Conservation (phyloP, 768 basidiomycete species). For the Dioszegia aurantiaca region DNA sequence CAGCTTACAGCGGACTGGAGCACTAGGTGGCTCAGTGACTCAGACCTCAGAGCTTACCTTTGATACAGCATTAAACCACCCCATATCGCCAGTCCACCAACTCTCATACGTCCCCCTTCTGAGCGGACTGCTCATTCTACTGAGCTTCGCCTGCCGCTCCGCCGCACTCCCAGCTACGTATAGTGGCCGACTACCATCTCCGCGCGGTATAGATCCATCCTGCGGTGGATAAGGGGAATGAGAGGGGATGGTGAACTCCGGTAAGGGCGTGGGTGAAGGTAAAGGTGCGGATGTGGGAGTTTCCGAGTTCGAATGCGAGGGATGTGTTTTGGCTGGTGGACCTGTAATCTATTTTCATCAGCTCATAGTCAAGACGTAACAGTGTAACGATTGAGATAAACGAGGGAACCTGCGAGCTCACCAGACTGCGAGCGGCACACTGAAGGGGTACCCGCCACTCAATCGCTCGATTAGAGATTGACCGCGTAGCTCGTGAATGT, state of each 20-base stretch:
- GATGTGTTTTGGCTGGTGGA: slow-evolving; percentile 31
- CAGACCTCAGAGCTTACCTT: slow-evolving; percentile 29
- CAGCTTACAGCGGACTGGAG: slow-evolving; percentile 9
- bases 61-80: slow-evolving; percentile 48
- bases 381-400: no score
- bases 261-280: slow-evolving; percentile 29
- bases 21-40: no score
- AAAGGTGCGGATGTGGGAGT: slow-evolving; percentile 38
- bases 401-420: no score
- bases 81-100: slow-evolving; percentile 46
- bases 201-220: not conserved
- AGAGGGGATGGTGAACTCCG: slow-evolving; percentile 18
- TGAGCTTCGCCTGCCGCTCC: slow-evolving; percentile 30
- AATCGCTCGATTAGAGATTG: no score
- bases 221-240: not conserved
- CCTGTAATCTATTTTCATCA: slow-evolving; percentile 40
- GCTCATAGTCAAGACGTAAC: not conserved
- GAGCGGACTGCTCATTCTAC: slow-evolving; percentile 40
- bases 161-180: slow-evolving; percentile 41
- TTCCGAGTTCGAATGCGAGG: slow-evolving; percentile 15
- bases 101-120: slow-evolving; percentile 47
- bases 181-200: slow-evolving; percentile 31
- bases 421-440: no score
- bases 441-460: no score
- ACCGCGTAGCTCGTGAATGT: no score